phyloP scores from a whole-genome alignment of 176 grass and related monocot species.

The Calamus simplicifolius region DNA sequence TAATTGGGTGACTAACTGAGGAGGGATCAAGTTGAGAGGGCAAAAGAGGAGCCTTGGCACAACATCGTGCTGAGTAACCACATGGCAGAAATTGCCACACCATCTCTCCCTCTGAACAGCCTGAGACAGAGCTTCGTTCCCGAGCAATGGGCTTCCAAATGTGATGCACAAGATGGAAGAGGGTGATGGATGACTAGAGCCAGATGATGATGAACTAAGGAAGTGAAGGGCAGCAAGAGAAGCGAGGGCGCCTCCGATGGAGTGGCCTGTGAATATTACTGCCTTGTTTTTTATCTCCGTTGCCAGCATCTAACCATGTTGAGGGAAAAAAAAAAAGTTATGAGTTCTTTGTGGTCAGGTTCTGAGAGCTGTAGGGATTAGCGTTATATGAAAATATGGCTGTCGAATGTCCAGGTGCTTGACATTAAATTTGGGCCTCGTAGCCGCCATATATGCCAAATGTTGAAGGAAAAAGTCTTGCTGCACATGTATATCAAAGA shows the following conservation, averaged over 20 bases:
- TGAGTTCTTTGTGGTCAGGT: no score
- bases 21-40: slow-evolving; percentile 31
- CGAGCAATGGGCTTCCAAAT: slow-evolving; percentile 73
- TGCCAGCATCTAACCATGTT: slow-evolving; percentile 40
- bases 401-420: no score
- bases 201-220: slow-evolving; percentile 50
- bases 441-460: no score
- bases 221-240: slow-evolving; percentile 60
- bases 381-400: no score
- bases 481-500: no score
- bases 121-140: slow-evolving; percentile 51
- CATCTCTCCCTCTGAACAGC: slow-evolving; percentile 70
- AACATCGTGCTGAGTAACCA: slow-evolving; percentile 68
- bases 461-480: no score
- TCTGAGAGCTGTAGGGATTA: no score
- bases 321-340: no score
- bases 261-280: slow-evolving; percentile 88
- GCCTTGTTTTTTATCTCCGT: slow-evolving; percentile 61
- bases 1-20: background rate
- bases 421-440: no score
- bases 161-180: slow-evolving; percentile 22
- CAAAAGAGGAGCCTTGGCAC: slow-evolving; percentile 82
- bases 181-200: slow-evolving; percentile 2
- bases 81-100: slow-evolving; percentile 71
- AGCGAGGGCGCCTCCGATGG: slow-evolving; percentile 59